Conservation (phyloP, 1,284 basidiomycete genomes). For the Caloboletus firmus region DNA sequence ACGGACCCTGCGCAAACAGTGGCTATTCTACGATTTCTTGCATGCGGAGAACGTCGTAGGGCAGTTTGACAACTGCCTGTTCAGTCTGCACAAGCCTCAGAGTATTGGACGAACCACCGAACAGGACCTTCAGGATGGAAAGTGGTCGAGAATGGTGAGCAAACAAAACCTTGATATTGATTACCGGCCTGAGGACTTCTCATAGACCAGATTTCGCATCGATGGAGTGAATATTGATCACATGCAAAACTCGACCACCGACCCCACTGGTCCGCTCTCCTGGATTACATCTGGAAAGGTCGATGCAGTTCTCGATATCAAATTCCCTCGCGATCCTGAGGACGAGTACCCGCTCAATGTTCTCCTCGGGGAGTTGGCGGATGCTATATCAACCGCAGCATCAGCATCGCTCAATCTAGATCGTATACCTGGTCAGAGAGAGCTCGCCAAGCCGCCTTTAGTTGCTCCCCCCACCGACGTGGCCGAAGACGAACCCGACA, state of each 20-base stretch:
- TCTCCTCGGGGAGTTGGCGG: conserved; percentile 89
- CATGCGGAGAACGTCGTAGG: conserved; percentile 94
- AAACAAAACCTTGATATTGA: background rate
- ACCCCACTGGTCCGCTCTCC: conserved; percentile 81
- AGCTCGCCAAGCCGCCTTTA: conserved; percentile 84
- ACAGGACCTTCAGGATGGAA: conserved; percentile 76
- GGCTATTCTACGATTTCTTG: conserved; percentile 93
- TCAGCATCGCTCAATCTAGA: conserved; percentile 55
- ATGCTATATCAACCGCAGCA: conserved; percentile 64
- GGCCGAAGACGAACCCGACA: conserved; percentile 40
- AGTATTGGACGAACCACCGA: conserved; percentile 90
- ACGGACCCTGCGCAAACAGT: conserved; percentile 84
- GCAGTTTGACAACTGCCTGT: conserved; percentile 97
- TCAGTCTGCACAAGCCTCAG: conserved; percentile 96
- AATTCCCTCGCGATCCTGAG: conserved; percentile 84
- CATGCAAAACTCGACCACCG: conserved; percentile 80
- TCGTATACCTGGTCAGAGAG: conserved; percentile 86
- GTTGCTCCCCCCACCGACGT: conserved; percentile 60
- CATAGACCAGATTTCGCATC: conserved; percentile 88
- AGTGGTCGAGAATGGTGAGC: conserved; percentile 87
- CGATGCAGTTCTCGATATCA: conserved; percentile 96
- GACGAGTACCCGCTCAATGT: conserved; percentile 81
- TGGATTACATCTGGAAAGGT: conserved; percentile 98
- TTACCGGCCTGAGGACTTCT: conserved; percentile 7
- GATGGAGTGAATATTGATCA: conserved; percentile 98